Evolutionary conservation across 1,284 basidiomycete genomes (phyloP).

Genomic region (Moniliophthora roreri): DNA sequence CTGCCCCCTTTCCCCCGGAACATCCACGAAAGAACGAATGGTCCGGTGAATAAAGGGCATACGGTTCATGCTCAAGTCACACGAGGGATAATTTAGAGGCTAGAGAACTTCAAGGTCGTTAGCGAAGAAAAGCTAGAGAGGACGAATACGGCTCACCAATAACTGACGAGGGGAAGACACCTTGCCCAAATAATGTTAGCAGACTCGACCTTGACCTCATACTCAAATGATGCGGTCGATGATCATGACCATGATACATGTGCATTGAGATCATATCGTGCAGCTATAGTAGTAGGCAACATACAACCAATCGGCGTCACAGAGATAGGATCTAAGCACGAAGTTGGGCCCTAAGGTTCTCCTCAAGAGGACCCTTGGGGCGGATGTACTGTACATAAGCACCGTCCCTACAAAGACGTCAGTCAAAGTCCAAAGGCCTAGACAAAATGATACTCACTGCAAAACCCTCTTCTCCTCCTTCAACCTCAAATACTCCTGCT

Average conservation of each 20-base stretch:
- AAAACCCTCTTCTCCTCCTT: constrained; percentile 88
- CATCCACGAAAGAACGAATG: constrained; percentile 56
- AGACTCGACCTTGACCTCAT: too few species aligned
- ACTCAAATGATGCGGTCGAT: too few species aligned
- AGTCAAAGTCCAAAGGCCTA: constrained; percentile 13
- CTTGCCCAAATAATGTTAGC: too few species aligned
- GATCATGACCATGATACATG: too few species aligned
- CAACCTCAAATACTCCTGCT: constrained; percentile 86
- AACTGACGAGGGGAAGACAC: too few species aligned
- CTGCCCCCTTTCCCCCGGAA: constrained; percentile 81
- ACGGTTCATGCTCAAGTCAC: background rate
- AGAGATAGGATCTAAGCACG: constrained; percentile 51
- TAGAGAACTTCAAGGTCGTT: constrained; percentile 6
- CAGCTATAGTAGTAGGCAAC: constrained; percentile 11
- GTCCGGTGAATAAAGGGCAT: constrained; percentile 74
- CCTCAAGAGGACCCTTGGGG: constrained; percentile 81
- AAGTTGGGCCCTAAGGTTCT: constrained; percentile 84
- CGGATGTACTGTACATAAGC: constrained; percentile 90
- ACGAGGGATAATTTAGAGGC: too few species aligned
- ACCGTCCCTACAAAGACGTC: constrained; percentile 59
- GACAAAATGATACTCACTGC: constrained; percentile 56
- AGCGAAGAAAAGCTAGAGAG: constrained; percentile 4
- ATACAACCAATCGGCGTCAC: constrained; percentile 9
- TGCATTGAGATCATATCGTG: constrained; percentile 2
- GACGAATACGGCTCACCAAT: background rate